Evolutionary conservation across 768 basidiomycete genomes (phyloP).

Genomic region (Cubamyces lactineus): DNA sequence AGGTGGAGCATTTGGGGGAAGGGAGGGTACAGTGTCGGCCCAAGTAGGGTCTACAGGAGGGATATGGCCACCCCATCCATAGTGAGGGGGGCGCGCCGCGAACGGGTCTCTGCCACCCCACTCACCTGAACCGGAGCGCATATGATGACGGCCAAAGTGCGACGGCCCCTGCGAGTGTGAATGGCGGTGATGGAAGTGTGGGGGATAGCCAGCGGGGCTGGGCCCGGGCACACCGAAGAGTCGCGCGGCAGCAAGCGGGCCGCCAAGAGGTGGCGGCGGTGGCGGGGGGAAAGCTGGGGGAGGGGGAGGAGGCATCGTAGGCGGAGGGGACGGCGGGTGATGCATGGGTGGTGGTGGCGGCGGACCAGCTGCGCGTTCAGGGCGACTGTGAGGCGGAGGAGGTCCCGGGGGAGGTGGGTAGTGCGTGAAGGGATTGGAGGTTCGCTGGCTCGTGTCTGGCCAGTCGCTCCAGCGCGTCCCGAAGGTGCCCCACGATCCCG

Average conservation of each 20-base stretch:
- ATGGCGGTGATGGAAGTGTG: conserved; percentile 2
- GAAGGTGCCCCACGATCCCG: conserved; percentile 17
- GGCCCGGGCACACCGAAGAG: not conserved
- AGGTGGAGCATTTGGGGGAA: conserved; percentile 20
- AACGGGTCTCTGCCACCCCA: conserved; percentile 7
- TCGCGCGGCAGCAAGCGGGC: not conserved
- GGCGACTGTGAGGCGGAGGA: conserved; percentile 9
- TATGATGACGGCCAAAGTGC: conserved; percentile 8
- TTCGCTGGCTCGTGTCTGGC: not conserved
- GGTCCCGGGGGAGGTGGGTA: conserved; percentile 20
- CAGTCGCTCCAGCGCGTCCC: conserved; percentile 13
- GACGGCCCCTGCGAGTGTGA: conserved; percentile 1
- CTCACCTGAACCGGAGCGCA: conserved; percentile 1
- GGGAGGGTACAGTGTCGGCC: conserved; percentile 9
- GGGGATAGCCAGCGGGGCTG: conserved; percentile 7
- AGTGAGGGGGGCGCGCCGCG: not conserved
- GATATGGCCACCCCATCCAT: conserved; percentile 1
- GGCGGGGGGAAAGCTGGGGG: conserved; percentile 13
- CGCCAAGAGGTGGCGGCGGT: conserved; percentile 24
- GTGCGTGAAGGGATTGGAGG: conserved; percentile 6
- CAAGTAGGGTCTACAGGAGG: conserved; percentile 15
- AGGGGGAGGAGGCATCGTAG: conserved; percentile 8
- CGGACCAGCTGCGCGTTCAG: conserved; percentile 11
- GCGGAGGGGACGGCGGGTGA: conserved; percentile 11
- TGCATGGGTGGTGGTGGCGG: conserved; percentile 26